These are phyloP conservation scores for Musa schizocarpa DNA, from an alignment of 176 grass and related monocot genomes.

Conservation along the genomic window DNA sequence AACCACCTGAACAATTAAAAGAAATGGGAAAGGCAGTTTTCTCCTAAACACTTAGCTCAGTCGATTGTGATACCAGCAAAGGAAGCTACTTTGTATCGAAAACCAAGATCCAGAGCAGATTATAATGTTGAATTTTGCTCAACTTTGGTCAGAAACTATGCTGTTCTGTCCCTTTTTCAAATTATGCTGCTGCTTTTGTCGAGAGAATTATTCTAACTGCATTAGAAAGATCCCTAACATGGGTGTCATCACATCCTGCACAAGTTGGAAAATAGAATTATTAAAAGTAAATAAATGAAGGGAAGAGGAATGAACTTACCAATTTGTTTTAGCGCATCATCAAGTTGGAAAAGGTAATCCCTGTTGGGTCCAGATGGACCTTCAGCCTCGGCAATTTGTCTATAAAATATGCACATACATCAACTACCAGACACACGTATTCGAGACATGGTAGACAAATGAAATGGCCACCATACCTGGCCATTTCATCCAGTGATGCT, in stretches of 20 bases:
- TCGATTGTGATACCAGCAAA: too few relatives aligned
- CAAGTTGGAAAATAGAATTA: conserved; percentile 4
- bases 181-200: neutral
- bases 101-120: too few relatives aligned
- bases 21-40: too few relatives aligned
- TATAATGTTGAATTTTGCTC: too few relatives aligned
- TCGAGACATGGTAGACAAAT: too few relatives aligned
- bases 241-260: conserved; percentile 60
- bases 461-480: conserved; percentile 29
- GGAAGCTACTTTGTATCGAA: too few relatives aligned
- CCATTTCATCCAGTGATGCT: conserved; percentile 75
- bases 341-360: conserved; percentile 82
- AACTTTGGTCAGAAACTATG: neutral
- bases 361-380: conserved; percentile 85
- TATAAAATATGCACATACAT: conserved; percentile 18
- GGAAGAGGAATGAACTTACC: conserved; percentile 26
- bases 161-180: neutral
- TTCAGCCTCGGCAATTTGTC: conserved; percentile 72
- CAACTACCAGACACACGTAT: neutral
- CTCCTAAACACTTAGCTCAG: too few relatives aligned
- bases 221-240: conserved; percentile 64
- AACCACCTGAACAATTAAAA: too few relatives aligned
- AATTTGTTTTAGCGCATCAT: conserved; percentile 59
- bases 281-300: neutral
- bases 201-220: conserved; percentile 32